phyloP scores from a whole-genome alignment of 192 early-diverging fungal species.

The Podila epicladia region DNA sequence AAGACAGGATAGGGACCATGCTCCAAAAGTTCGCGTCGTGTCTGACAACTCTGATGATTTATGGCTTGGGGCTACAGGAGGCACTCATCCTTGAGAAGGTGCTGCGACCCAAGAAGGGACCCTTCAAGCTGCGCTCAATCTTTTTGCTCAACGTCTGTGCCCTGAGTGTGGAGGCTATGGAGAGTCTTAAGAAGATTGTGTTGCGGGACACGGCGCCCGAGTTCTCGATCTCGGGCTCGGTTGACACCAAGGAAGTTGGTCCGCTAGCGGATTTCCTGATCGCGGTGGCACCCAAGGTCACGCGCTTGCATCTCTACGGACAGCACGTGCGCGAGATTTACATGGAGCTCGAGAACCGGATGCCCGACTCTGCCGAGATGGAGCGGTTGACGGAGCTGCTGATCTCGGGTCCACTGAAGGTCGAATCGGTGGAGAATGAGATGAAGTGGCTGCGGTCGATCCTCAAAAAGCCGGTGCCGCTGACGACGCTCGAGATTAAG shows the following conservation, averaged over 20 bases:
- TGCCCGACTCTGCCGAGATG: constrained; percentile 19
- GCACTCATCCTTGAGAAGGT: constrained; percentile 34
- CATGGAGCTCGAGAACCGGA: constrained; percentile 19
- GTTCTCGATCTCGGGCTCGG: constrained; percentile 24
- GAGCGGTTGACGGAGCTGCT: constrained; percentile 10
- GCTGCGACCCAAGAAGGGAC: constrained; percentile 23
- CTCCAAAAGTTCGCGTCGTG: constrained; percentile 35
- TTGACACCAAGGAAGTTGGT: not conserved
- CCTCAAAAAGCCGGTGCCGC: constrained; percentile 16
- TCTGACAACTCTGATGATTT: constrained; percentile 20
- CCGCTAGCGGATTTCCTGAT: constrained; percentile 29
- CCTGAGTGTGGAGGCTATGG: constrained; percentile 10
- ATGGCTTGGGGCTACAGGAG: constrained; percentile 24
- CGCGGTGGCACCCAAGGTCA: constrained; percentile 22
- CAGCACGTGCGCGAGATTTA: constrained; percentile 15
- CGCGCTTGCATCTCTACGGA: constrained; percentile 23
- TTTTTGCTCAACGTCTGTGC: constrained; percentile 15
- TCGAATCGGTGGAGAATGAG: constrained; percentile 21
- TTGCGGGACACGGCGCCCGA: constrained; percentile 1
- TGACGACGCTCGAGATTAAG: constrained; percentile 27
- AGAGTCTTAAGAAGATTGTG: constrained; percentile 27
- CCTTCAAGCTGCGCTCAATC: constrained; percentile 25
- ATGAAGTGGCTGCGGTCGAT: constrained; percentile 29
- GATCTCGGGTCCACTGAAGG: constrained; percentile 22
- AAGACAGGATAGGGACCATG: constrained; percentile 41